Percentiles rank a stretch among this genome's conserved stretches.
Evolutionary conservation across 2,329 filamentous ascomycete species (phyloP).

Genomic region (Kalaharituber pfeilii): DNA sequence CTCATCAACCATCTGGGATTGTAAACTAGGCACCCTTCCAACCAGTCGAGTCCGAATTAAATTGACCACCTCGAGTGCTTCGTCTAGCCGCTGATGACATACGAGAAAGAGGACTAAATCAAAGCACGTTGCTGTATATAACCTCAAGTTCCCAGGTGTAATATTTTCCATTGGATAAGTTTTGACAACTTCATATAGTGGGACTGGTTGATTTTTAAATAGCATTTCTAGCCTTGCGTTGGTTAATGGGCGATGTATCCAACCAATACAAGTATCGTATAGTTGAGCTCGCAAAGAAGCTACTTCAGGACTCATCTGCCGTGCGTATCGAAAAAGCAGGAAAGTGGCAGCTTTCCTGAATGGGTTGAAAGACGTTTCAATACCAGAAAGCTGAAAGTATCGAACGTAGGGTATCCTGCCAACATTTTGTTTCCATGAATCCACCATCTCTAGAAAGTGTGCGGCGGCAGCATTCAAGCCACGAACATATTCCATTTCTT

Average conservation of each 20-base stretch:
- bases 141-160: background rate
- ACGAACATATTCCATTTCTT: slow-evolving; percentile 2
- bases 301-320: background rate
- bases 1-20: background rate
- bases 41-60: background rate
- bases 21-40: background rate
- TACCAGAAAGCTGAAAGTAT: no score
- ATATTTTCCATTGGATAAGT: background rate
- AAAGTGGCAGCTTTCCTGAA: background rate
- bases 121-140: background rate
- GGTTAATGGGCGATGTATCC: background rate
- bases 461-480: slow-evolving; percentile 6
- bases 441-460: slow-evolving; percentile 7
- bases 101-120: background rate
- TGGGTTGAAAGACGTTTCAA: background rate
- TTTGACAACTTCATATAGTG: background rate
- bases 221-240: background rate
- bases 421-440: slow-evolving; percentile 20
- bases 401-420: slow-evolving; percentile 19
- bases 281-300: background rate
- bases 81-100: background rate
- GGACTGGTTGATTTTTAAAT: background rate
- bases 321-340: background rate
- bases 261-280: background rate
- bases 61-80: background rate